phyloP scores from a whole-genome alignment of 2,329 filamentous ascomycete species.

The Coniochaeta ligniaria region DNA sequence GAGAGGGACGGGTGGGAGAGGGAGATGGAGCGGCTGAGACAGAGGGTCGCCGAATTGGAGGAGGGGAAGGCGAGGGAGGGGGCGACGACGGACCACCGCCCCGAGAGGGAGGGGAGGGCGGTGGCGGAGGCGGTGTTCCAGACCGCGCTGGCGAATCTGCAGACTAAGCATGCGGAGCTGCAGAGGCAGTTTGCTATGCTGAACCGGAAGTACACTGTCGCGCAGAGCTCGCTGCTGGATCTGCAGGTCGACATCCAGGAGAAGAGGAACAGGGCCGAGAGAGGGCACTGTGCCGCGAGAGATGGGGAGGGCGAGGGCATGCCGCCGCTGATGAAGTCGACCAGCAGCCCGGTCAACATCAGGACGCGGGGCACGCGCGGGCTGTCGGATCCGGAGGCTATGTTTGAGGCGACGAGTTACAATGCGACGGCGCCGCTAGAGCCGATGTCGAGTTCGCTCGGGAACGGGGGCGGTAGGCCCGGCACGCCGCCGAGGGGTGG shows the following conservation, averaged over 20 bases:
- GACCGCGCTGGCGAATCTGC: conserved; percentile 39
- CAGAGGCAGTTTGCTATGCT: conserved; percentile 44
- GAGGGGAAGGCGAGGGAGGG: not conserved
- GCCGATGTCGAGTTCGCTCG: conserved; percentile 20
- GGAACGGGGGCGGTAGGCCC: conserved; percentile 19
- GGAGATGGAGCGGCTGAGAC: conserved; percentile 40
- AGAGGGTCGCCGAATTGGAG: conserved; percentile 29
- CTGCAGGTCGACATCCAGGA: conserved; percentile 28
- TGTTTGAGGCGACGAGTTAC: conserved; percentile 31
- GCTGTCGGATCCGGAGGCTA: conserved; percentile 34
- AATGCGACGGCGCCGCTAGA: conserved; percentile 36
- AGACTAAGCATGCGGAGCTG: conserved; percentile 45
- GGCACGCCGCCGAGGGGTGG: conserved; percentile 27
- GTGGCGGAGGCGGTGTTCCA: conserved; percentile 30
- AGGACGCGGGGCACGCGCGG: conserved; percentile 31
- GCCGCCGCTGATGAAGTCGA: not conserved
- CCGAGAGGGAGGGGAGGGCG: conserved; percentile 16
- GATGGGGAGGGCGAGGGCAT: conserved; percentile 27
- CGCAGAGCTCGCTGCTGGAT: conserved; percentile 43
- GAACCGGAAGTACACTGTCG: conserved; percentile 41
- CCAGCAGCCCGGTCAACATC: conserved; percentile 22
- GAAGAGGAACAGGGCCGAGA: conserved; percentile 11
- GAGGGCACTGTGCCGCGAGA: conserved; percentile 10
- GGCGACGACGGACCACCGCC: not conserved
- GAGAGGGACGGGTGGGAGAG: conserved; percentile 35